A percentile compares a stretch with the other conserved stretches of the same genome.
Conservation (phyloP, 2,329 filamentous ascomycete species). For the Fusarium sambucinum region DNA sequence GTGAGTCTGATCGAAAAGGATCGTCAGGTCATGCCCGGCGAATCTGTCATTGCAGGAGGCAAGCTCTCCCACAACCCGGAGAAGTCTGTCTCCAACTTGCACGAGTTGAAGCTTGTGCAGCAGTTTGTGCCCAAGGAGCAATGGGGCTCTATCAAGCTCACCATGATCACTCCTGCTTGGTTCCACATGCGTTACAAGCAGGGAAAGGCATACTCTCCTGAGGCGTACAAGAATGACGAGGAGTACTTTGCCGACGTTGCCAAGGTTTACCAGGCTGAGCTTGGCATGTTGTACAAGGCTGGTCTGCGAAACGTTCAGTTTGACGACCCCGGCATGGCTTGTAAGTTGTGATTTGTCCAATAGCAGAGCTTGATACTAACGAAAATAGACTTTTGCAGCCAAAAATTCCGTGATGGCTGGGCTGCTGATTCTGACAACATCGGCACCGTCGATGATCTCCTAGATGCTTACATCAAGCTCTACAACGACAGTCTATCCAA, state of each 20-base stretch:
- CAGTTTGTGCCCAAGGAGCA: slow-evolving; percentile 59
- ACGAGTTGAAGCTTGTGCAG: slow-evolving; percentile 64
- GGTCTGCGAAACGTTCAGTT: slow-evolving; percentile 76
- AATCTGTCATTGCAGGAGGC: slow-evolving; percentile 64
- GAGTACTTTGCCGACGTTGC: slow-evolving; percentile 76
- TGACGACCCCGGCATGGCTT: slow-evolving; percentile 75
- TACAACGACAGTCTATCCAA: slow-evolving; percentile 79
- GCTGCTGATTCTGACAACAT: slow-evolving; percentile 75
- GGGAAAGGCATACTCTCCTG: slow-evolving; percentile 46
- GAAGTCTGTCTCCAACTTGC: slow-evolving; percentile 61
- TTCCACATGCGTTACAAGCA: slow-evolving; percentile 49
- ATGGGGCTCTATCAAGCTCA: slow-evolving; percentile 66
- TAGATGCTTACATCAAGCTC: slow-evolving; percentile 80
- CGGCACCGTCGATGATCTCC: slow-evolving; percentile 74
- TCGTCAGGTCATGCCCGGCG: slow-evolving; percentile 67
- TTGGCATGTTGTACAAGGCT: slow-evolving; percentile 70
- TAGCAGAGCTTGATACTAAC: not conserved
- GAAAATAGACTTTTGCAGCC: slow-evolving; percentile 75
- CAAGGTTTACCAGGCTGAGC: slow-evolving; percentile 73
- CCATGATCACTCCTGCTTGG: slow-evolving; percentile 65
- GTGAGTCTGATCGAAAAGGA: slow-evolving; percentile 65
- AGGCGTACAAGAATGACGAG: slow-evolving; percentile 45
- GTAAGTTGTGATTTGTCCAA: slow-evolving; percentile 59
- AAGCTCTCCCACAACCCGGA: slow-evolving; percentile 60
- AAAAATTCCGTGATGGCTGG: slow-evolving; percentile 78